Base-by-base conservation (phyloP, 2,329 filamentous ascomycete genomes). In the Microdochium paspali region DNA sequence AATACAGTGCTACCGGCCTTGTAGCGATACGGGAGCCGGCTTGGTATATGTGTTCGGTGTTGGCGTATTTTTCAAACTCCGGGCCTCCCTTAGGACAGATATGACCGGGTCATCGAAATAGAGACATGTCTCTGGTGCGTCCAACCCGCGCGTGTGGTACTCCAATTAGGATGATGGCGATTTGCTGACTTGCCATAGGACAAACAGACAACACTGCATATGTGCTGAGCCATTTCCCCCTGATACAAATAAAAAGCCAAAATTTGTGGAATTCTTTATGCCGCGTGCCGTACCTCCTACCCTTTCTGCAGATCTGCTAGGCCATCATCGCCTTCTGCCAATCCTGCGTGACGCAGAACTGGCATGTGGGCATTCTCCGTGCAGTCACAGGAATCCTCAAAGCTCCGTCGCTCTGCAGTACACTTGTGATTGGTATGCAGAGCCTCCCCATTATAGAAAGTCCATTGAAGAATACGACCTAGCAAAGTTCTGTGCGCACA, bases 181-280 rank as follows among this genome's bases (percentile, higher is more conserved):
- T 7, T 20, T 5, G 23, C 12, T 44, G 23, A 44, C 12, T 6
- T 3, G 6, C 20, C 23, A 9, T 23, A 43, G 10, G 68, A n/a
- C n/a, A n/a, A n/a, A n/a, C 68, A 23, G 70, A 74, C 53, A 71
- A 65, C n/a, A 71, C 71, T 30, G 56, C 52, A 3, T 57, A 57
- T 28, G 57, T 60, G 15, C 24, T 58, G 20, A 56, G 56, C 1
- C 54, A 58, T 24, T 54, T 58, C 13, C 57, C 56, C 9, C 47
- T 61, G 15, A 60, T 62, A 56, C 59, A 57, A 0, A 48, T 60
- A 4, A 1, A 60, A 59, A 32, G 50, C 55, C 3, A 57, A 54
- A 35, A 48, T 61, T 57, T 58, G 48, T 7, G 51, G 18, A 40
- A 21, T 20, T 7, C 12, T 21, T 3, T 4, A 1, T 18, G 3